Evolutionary conservation across 2,329 filamentous ascomycete genomes (phyloP), one percentile per base, ranked within the genome.

Genomic region (Ascocoryne sarcoides): DNA sequence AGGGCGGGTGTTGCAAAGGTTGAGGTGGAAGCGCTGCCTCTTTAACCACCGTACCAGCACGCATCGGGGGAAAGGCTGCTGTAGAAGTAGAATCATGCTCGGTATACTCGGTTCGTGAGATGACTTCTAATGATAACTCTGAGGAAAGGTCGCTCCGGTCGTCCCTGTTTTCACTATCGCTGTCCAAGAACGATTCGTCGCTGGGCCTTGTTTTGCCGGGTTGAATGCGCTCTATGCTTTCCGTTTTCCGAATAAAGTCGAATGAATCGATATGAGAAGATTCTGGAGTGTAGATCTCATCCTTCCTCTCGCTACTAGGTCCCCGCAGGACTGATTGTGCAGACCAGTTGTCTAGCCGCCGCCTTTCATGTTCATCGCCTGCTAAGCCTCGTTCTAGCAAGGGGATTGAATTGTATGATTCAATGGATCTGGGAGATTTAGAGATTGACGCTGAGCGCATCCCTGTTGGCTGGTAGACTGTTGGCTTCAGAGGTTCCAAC

Each of bases 341-440:
- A 8, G 68, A 69, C 76, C 75, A 79, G 43, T 70, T 66, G 7
- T 26, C 23, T 7, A 12, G 23, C 5, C 57, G 60, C 28, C 59
- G 61, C 42, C 62, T 63, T 47, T 66, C 67, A 5, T 55, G 61
- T 1, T 60, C 68, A 46, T 76, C 70, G 31, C 76, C 71, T 0
- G 68, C 70, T 20, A 71, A 57, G 3, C 73, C 83, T 36, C 83
- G 75, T 45, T 90, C 82, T 10, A 93, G 70, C 5, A 92, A 69
- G 3, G 87, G 85, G 23, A 81, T 78, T 0, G 84, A 89, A 29
- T 76, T 81, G 57, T 87, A 88, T 0, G 84, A 90, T 36, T 81
- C 78, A 19, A 76, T 72, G 0, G 85, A 88, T 41, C 73, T 75
- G 10, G 76, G 71, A 1, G 75, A 75, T 3, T 75, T 47, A 49